phyloP scores from a whole-genome alignment of 495 filamentous ascomycete genomes.

The Penicillium maclennaniae region DNA sequence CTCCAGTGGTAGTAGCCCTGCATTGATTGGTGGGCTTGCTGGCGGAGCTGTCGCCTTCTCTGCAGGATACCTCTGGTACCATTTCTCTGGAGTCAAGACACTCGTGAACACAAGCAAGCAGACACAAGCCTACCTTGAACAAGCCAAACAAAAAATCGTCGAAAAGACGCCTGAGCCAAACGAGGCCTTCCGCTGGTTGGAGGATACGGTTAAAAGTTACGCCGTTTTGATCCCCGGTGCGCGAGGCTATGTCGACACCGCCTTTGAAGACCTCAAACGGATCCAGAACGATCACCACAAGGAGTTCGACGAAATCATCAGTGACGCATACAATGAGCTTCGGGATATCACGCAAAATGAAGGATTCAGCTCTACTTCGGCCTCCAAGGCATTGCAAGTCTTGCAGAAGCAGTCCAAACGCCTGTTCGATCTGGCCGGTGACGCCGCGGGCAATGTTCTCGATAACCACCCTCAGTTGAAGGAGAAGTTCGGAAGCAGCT shows the following conservation, averaged over 20 bases:
- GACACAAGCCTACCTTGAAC: conserved; percentile 50
- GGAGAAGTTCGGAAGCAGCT: conserved; percentile 60
- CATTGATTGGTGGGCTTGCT: conserved; percentile 41
- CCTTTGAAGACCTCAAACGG: conserved; percentile 60
- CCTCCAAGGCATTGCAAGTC: conserved; percentile 47
- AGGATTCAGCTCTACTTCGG: conserved; percentile 45
- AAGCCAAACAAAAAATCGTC: conserved; percentile 47
- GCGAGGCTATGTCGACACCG: conserved; percentile 53
- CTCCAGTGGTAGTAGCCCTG: conserved; percentile 21
- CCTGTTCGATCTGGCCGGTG: conserved; percentile 51
- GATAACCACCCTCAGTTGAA: conserved; percentile 64
- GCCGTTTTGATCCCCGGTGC: conserved; percentile 65
- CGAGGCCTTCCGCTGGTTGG: conserved; percentile 54
- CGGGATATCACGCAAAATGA: conserved; percentile 45
- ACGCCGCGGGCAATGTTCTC: conserved; percentile 54
- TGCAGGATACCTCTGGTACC: conserved; percentile 51
- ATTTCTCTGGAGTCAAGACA: conserved; percentile 56
- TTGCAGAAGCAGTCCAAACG: conserved; percentile 49
- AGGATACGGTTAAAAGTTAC: conserved; percentile 56
- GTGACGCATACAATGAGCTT: conserved; percentile 56
- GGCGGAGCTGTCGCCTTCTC: conserved; percentile 49
- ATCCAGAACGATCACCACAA: conserved; percentile 54
- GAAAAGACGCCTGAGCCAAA: conserved; percentile 55
- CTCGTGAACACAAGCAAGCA: conserved; percentile 45
- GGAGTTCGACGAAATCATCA: conserved; percentile 60